A percentile compares a stretch with the other conserved stretches of the same genome.
Conservation (phyloP, 179 eudicot genomes). For the Silene noctiflora region DNA sequence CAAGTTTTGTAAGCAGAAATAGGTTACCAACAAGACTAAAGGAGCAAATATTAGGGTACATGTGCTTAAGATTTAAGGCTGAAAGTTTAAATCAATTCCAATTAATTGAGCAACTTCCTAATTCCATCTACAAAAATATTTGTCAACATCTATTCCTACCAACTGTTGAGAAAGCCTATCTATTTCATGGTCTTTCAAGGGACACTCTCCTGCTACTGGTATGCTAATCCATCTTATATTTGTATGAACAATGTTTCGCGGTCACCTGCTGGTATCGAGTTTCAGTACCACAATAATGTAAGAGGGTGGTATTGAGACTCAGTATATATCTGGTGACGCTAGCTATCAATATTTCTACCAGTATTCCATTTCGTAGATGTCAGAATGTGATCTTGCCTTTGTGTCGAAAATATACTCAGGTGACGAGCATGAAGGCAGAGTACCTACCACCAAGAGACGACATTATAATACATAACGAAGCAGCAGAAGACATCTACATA, state of each 20-base stretch:
- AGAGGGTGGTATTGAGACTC: no score
- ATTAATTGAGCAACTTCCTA: slow-evolving; percentile 72
- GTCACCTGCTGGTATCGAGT: no score
- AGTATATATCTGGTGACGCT: no score
- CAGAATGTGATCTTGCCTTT: no score
- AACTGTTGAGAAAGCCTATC: slow-evolving; percentile 55
- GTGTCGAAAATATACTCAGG: slow-evolving; percentile 32
- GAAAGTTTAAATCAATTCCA: slow-evolving; percentile 77
- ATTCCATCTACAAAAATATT: slow-evolving; percentile 61
- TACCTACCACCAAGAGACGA: slow-evolving; percentile 88
- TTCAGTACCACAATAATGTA: no score
- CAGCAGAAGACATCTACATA: slow-evolving; percentile 69
- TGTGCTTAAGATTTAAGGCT: slow-evolving; percentile 82
- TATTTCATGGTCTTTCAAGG: slow-evolving; percentile 54
- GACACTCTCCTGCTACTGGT: slow-evolving; percentile 65
- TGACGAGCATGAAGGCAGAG: slow-evolving; percentile 73
- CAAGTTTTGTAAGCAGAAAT: slow-evolving; percentile 60
- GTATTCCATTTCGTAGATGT: no score
- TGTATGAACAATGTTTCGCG: no score
- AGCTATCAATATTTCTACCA: no score
- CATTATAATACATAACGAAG: slow-evolving; percentile 67
- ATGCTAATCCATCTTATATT: slow-evolving; percentile 1
- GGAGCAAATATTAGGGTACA: slow-evolving; percentile 67
- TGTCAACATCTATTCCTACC: slow-evolving; percentile 67
- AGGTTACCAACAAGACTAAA: slow-evolving; percentile 59